Evolutionary conservation across 768 basidiomycete genomes (phyloP), one percentile per base, ranked within the genome.

Genomic region (Lactarius akahatsu): DNA sequence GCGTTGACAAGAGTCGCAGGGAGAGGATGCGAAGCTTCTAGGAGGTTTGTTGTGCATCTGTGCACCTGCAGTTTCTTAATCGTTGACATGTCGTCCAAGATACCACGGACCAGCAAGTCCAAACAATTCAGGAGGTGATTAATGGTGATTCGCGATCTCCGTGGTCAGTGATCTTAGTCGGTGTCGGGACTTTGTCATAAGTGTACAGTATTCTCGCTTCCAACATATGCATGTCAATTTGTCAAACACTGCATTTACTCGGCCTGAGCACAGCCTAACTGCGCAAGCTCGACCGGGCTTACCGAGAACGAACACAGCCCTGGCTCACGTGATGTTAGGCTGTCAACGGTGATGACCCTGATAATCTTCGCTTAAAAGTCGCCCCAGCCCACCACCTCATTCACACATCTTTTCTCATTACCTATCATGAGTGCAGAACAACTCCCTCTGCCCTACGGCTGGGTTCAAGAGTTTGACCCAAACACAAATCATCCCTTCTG

Each of bases 381-480:
- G 11, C 15, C 26, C 50, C 4, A 4, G 26, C 52, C 34, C 34
- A 36, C 30, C 54, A 28, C 40, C 43, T 30, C 34, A 56, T 4
- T 11, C 45, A 38, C 15, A 15, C 18, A 36, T 50, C 16, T n/a
- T n/a, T 54, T 26, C 58, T 23, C 43, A 40, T 38, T 11, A 61
- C 67, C 64, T 62, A 70, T 58, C 59, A 73, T 72, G 71, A 65
- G 55, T 54, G 69, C 64, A 62, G 72, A 75, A 59, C 56, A 77
- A n/a, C 69, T 71, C 52, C 78, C 80, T 59, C 76, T 88, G 13
- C 87, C 87, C 2, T 74, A 80, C 36, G 87, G 86, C 43, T 88
- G 87, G 87, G 74, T 84, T 28, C 72, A 79, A 59, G 80, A 85
- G 68, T 73, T 76, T 40, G 86, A 88, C 62, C 59, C 74, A 10